Conservation (phyloP, 1,284 basidiomycete genomes). For the Psilocybe mexicana region DNA sequence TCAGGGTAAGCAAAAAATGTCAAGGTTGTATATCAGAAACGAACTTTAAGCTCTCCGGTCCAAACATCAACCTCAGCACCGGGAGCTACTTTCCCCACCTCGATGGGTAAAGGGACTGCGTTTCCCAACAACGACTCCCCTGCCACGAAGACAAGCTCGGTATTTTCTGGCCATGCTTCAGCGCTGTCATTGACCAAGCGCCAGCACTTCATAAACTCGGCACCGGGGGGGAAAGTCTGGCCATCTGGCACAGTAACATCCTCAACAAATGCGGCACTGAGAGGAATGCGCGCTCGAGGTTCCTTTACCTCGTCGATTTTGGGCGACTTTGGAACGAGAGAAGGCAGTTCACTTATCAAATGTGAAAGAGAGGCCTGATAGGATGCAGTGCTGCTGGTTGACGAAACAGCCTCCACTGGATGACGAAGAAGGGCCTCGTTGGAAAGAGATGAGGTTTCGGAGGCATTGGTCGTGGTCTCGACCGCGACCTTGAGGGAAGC, state of each 20-base stretch:
- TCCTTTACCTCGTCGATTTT: background rate
- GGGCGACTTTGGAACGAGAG: constrained; percentile 9
- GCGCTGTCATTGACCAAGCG: constrained; percentile 65
- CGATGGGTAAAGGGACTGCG: constrained; percentile 24
- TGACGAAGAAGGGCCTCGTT: constrained; percentile 33
- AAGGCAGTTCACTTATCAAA: constrained; percentile 20
- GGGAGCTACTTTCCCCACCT: constrained; percentile 53
- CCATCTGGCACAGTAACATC: constrained; percentile 77
- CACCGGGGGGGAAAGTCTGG: constrained; percentile 77
- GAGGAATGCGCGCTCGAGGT: constrained; percentile 10
- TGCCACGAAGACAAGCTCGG: constrained; percentile 67
- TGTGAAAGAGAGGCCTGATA: constrained; percentile 32
- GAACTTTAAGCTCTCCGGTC: constrained; percentile 72
- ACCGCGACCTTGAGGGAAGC: background rate
- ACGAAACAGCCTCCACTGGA: constrained; percentile 14
- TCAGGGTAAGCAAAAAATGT: background rate
- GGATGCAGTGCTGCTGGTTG: constrained; percentile 3
- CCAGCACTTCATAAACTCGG: constrained; percentile 85
- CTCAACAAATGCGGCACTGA: constrained; percentile 59
- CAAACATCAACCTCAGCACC: constrained; percentile 64
- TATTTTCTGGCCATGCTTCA: constrained; percentile 66
- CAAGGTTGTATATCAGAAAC: background rate
- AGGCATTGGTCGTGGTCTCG: constrained; percentile 4
- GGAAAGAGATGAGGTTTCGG: constrained; percentile 31
- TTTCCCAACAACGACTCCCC: constrained; percentile 47